Percentiles rank a stretch among this genome's conserved stretches.
Evolutionary conservation across 352 stramenopile genomes (phyloP).

Genomic region (Blastocystis sp.): DNA sequence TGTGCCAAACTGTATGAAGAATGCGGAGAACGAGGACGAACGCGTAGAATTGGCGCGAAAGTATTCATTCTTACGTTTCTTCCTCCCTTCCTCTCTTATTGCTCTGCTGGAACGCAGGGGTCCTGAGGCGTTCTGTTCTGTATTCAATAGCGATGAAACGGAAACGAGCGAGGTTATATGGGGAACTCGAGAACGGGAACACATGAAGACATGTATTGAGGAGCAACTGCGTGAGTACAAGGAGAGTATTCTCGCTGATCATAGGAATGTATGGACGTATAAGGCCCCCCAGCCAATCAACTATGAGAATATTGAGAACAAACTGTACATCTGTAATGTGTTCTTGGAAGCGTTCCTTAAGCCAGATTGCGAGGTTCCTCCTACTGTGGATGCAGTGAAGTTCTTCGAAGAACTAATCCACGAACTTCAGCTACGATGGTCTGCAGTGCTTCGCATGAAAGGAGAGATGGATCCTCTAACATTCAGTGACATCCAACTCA

Average conservation of each 20-base stretch:
- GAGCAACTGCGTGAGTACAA: background rate
- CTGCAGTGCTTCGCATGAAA: background rate
- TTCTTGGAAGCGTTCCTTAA: slow-evolving; percentile 43
- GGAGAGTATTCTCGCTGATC: background rate
- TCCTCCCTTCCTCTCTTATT: slow-evolving; percentile 12
- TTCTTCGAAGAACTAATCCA: background rate
- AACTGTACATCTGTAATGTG: slow-evolving; percentile 6
- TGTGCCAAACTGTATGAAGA: background rate
- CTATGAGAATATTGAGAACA: slow-evolving; percentile 9
- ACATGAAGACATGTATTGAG: background rate
- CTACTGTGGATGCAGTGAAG: background rate
- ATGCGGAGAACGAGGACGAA: background rate
- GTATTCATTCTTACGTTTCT: slow-evolving; percentile 15
- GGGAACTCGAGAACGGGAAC: background rate
- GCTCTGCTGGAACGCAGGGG: background rate
- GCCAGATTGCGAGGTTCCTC: background rate
- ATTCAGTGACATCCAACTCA: background rate
- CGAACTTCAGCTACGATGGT: background rate
- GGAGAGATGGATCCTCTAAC: background rate
- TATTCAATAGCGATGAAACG: background rate
- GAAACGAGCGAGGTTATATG: slow-evolving; percentile 7
- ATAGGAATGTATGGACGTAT: background rate
- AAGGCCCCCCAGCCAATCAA: background rate
- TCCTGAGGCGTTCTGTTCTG: background rate
- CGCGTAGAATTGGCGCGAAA: background rate